Evolutionary conservation across 768 basidiomycete species (phyloP), one percentile per base, ranked within the genome.

Genomic region (Auriscalpium orientale): DNA sequence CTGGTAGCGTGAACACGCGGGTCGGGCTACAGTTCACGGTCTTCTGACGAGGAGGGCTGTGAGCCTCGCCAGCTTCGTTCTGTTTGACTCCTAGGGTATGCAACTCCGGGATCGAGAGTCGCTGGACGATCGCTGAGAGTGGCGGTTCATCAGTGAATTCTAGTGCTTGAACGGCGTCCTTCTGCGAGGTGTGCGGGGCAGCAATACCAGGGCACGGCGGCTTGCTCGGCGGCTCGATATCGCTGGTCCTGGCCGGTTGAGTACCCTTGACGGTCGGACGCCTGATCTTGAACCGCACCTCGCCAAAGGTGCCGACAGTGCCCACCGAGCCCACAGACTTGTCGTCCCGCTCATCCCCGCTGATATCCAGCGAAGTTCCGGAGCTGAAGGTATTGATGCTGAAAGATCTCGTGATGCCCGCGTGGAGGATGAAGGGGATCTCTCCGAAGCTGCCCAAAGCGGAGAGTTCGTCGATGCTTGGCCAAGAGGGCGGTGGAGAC

Each of bases 361-460:
- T 22, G 43, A 37, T 21, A 47, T 49, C 40, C 18, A 21, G 40
- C n/a, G 28, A 18, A 35, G 10, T 15, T 10, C 37, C 46, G 33
- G 47, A 36, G 54, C 28, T 54, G 21, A n/a, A 46, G 46, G 8
- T 51, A 7, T 8, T 1, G 40, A 43, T 18, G 28, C 28, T 28
- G 40, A 43, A 1, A 43, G 40, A 2, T 40, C 49, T 47, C 40
- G n/a, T 44, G 5, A 52, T 33, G 12, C 54, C 59, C n/a, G 21
- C n/a, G 36, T 57, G 54, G 20, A 62, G 49, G 15, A 58, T 49
- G 34, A 62, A 3, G n/a, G 61, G 61, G 35, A 62, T 57, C n/a
- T 52, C 61, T 36, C 61, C 61, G 13, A 54, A 40, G 46, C 57
- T 54, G 46, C 49, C 38, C 8, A 51, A 22, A 45, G 53, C 37